These are phyloP conservation scores for Rhipidocladum racemiflorum DNA, from an alignment of 176 grass and related monocot genomes.

Conservation along the genomic window DNA sequence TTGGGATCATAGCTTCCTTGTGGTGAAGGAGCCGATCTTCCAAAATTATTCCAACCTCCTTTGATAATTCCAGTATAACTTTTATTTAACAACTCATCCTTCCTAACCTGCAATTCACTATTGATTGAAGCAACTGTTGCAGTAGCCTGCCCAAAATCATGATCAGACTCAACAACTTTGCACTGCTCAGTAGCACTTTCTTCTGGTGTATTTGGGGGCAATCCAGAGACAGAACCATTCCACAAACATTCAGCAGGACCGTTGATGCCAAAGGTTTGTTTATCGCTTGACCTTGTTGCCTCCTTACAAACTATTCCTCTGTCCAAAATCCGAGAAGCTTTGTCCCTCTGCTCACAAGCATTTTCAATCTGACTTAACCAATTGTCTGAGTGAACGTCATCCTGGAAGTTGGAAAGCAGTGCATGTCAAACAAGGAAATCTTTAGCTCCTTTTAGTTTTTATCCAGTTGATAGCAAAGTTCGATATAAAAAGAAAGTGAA, in stretches of 20 bases:
- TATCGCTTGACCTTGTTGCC: slow-evolving; percentile 12
- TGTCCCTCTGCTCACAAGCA: slow-evolving; percentile 25
- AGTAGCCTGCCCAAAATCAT: slow-evolving; percentile 20
- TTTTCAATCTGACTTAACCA: slow-evolving; percentile 33
- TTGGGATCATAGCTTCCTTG: slow-evolving; percentile 26
- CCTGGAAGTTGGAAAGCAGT: slow-evolving; percentile 48
- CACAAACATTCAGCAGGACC: slow-evolving; percentile 9
- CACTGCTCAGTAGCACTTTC: slow-evolving; percentile 8
- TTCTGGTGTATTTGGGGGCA: slow-evolving; percentile 31
- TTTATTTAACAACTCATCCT: slow-evolving; percentile 31
- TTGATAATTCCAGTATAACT: slow-evolving; percentile 17
- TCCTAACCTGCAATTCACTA: slow-evolving; percentile 2
- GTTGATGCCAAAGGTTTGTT: slow-evolving; percentile 5
- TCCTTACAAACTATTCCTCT: slow-evolving; percentile 36
- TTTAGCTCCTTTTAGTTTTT: not conserved
- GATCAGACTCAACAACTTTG: slow-evolving; percentile 27
- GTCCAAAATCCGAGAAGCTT: slow-evolving; percentile 17
- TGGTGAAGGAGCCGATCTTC: slow-evolving; percentile 17
- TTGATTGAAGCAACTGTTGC: slow-evolving; percentile 18
- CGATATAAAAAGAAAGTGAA: not conserved
- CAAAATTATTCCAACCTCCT: slow-evolving; percentile 26
- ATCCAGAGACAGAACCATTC: slow-evolving; percentile 21
- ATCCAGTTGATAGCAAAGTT: slow-evolving; percentile 5
- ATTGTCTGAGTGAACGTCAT: slow-evolving; percentile 24
- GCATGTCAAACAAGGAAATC: not conserved